Evolutionary conservation across 1,284 basidiomycete genomes (phyloP).

Genomic region (Marasmius tenuissimus): DNA sequence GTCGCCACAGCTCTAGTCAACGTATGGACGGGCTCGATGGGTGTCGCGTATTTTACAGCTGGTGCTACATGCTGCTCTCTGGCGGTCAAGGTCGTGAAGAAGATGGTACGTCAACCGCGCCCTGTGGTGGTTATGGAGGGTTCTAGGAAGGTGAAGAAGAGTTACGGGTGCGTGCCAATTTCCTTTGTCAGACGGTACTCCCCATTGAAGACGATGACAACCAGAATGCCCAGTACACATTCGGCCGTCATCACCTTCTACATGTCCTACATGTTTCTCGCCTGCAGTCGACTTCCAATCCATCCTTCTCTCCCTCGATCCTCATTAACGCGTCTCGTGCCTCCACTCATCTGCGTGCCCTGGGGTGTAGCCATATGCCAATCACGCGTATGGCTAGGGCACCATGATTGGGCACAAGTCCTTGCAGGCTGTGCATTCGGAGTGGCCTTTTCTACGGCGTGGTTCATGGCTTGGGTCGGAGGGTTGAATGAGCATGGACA

Average conservation of each 20-base stretch:
- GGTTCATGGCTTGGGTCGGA: constrained; percentile 63
- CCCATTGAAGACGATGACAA: constrained; percentile 3
- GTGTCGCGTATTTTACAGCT: constrained; percentile 64
- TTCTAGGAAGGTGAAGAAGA: constrained; percentile 43
- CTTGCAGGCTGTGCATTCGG: constrained; percentile 67
- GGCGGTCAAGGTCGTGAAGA: constrained; percentile 71
- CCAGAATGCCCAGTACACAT: constrained; percentile 88
- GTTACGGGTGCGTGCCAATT: constrained; percentile 58
- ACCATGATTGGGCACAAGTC: constrained; percentile 80
- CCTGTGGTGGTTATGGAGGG: constrained; percentile 40
- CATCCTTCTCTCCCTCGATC: constrained; percentile 44
- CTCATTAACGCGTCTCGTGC: constrained; percentile 34
- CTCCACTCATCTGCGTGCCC: constrained; percentile 48
- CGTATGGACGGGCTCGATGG: constrained; percentile 63
- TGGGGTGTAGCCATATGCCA: constrained; percentile 58
- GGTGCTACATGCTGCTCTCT: constrained; percentile 66
- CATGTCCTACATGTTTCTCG: constrained; percentile 65
- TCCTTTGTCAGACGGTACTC: neutral
- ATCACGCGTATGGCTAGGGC: constrained; percentile 78
- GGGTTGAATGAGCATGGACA: constrained; percentile 34
- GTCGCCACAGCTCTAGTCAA: constrained; percentile 48
- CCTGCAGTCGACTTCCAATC: constrained; percentile 52
- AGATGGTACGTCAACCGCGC: constrained; percentile 68
- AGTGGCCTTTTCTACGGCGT: constrained; percentile 49
- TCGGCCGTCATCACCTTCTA: constrained; percentile 76